Conservation (phyloP, 31 red algal genomes). For the Endocladia muricata region DNA sequence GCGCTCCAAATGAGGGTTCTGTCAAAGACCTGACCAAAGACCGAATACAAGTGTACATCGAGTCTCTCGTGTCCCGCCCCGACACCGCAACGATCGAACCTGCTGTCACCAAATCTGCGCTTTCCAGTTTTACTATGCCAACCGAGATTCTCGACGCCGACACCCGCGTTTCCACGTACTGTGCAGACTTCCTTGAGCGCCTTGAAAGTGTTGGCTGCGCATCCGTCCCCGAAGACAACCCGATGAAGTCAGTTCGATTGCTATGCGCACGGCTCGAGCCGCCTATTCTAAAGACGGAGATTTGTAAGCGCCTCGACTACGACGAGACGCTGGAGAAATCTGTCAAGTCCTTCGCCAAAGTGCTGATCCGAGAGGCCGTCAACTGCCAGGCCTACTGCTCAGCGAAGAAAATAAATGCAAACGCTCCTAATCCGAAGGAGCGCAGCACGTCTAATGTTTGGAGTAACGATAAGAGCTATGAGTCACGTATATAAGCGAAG, state of each 20-base stretch:
- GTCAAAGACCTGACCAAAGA: background rate
- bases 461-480: background rate
- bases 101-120: background rate
- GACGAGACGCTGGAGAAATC: conserved; percentile 16
- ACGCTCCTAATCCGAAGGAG: background rate
- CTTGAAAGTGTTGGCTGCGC: background rate
- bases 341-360: conserved; percentile 2
- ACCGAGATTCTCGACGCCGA: background rate
- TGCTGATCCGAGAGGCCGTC: conserved; percentile 14
- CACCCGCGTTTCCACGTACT: background rate
- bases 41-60: background rate
- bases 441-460: background rate
- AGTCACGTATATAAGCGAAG: too few relatives aligned
- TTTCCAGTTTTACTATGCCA: background rate
- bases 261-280: background rate
- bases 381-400: conserved; percentile 25
- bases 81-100: background rate
- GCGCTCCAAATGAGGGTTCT: background rate
- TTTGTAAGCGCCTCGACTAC: conserved; percentile 8
- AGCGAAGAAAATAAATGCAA: background rate
- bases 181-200: conserved; percentile 1
- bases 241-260: background rate
- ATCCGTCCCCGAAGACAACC: background rate
- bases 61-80: background rate
- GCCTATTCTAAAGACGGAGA: background rate